Percentiles rank a stretch among this genome's conserved stretches.
phyloP scores from a whole-genome alignment of 2,329 filamentous ascomycete genomes.

The Akanthomyces dipterigenus region DNA sequence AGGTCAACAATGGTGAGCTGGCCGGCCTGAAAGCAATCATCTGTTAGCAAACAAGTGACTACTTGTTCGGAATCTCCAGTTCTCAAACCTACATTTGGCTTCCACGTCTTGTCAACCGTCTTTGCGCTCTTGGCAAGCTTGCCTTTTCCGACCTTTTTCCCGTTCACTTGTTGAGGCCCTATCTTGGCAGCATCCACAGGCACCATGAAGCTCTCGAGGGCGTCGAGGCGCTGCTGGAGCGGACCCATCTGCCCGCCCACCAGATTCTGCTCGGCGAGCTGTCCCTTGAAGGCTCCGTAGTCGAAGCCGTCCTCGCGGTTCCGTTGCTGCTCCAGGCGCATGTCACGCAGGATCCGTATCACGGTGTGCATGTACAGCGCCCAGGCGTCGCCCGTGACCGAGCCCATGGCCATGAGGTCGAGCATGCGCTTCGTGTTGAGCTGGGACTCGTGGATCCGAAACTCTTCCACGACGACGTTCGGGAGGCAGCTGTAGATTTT shows the following conservation, averaged over 20 bases:
- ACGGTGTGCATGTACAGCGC: slow-evolving; percentile 55
- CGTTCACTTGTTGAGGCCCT: not conserved
- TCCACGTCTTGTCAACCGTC: slow-evolving; percentile 1
- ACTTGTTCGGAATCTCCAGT: not conserved
- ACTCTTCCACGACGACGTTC: slow-evolving; percentile 40
- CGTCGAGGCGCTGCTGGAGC: slow-evolving; percentile 52
- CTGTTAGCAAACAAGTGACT: not conserved
- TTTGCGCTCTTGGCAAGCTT: not conserved
- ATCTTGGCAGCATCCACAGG: not conserved
- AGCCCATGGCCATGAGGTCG: slow-evolving; percentile 50
- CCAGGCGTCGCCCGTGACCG: slow-evolving; percentile 26
- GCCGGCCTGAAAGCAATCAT: slow-evolving; percentile 30
- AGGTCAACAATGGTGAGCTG: slow-evolving; percentile 62
- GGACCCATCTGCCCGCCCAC: slow-evolving; percentile 43
- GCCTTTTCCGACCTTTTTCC: not conserved
- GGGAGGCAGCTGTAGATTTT: slow-evolving; percentile 34
- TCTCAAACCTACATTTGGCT: not conserved
- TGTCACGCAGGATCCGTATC: slow-evolving; percentile 47
- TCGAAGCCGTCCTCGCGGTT: slow-evolving; percentile 31
- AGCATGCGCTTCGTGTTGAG: slow-evolving; percentile 54
- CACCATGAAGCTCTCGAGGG: slow-evolving; percentile 58
- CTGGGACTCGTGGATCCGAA: slow-evolving; percentile 44
- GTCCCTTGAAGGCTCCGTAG: slow-evolving; percentile 40
- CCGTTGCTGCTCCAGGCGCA: slow-evolving; percentile 41
- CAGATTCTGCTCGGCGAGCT: slow-evolving; percentile 7